Evolutionary conservation across 164 flowering plant genomes (phyloP).

Genomic region (Stephania yunnanensis): DNA sequence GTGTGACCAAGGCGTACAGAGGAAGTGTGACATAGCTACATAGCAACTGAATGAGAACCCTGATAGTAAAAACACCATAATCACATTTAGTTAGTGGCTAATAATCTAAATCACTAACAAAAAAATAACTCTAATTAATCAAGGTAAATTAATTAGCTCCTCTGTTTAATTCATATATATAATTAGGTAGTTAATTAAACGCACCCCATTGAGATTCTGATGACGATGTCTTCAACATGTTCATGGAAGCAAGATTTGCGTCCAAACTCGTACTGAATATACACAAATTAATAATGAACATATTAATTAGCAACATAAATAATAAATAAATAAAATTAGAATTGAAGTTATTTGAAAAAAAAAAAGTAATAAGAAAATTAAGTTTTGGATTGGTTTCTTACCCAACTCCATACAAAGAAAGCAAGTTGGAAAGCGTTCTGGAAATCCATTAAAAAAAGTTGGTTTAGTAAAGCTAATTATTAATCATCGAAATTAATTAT

Average conservation of each 20-base stretch:
- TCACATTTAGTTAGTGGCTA: not conserved
- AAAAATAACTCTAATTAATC: too few relatives aligned
- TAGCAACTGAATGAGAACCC: constrained; percentile 46
- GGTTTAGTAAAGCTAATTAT: not conserved
- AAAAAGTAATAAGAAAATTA: not conserved
- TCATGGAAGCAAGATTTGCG: constrained; percentile 60
- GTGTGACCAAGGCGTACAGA: constrained; percentile 81
- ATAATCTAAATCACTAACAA: too few relatives aligned
- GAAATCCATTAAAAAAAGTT: not conserved
- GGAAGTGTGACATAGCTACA: constrained; percentile 91
- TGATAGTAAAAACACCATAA: constrained; percentile 11
- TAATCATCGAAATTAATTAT: too few relatives aligned
- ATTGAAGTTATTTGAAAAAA: too few relatives aligned
- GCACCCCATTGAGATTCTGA: constrained; percentile 73
- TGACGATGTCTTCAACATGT: constrained; percentile 36
- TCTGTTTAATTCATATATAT: too few relatives aligned
- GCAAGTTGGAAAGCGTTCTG: constrained; percentile 91
- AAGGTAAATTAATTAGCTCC: too few relatives aligned
- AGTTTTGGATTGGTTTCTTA: constrained; percentile 23
- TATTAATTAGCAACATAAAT: too few relatives aligned
- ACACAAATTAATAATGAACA: not conserved
- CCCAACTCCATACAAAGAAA: constrained; percentile 75
- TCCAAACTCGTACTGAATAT: constrained; percentile 56
- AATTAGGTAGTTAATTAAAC: not conserved
- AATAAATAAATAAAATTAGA: not conserved